phyloP scores from a whole-genome alignment of 2,329 filamentous ascomycete species.

The Cordyceps tenuipes region DNA sequence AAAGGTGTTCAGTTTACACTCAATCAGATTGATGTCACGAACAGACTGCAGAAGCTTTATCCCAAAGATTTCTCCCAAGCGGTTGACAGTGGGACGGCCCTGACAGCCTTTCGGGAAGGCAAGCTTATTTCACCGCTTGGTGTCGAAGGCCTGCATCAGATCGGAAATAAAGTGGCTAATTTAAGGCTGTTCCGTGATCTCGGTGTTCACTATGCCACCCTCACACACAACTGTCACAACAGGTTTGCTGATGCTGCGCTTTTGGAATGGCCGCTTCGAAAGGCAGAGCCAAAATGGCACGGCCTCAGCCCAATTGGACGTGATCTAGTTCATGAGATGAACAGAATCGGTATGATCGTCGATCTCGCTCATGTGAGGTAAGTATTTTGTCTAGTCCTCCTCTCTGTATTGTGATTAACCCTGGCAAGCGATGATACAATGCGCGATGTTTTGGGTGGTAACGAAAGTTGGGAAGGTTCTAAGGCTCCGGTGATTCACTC shows the following conservation, averaged over 20 bases:
- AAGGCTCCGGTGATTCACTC: conserved; percentile 80
- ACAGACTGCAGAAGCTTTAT: conserved; percentile 54
- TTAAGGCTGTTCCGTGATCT: conserved; percentile 68
- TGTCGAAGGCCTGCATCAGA: conserved; percentile 86
- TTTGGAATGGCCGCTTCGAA: conserved; percentile 40
- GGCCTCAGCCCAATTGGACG: conserved; percentile 67
- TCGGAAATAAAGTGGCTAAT: conserved; percentile 73
- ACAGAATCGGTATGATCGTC: conserved; percentile 87
- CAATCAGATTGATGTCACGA: conserved; percentile 66
- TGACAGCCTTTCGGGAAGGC: conserved; percentile 50
- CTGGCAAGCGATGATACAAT: conserved; percentile 61
- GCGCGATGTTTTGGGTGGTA: conserved; percentile 66
- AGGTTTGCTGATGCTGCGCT: conserved; percentile 79
- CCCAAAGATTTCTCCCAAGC: conserved; percentile 61
- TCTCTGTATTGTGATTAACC: background rate
- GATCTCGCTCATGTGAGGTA: conserved; percentile 66
- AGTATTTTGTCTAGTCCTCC: background rate
- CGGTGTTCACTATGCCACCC: conserved; percentile 78
- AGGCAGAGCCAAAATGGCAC: conserved; percentile 52
- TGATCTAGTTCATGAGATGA: conserved; percentile 76
- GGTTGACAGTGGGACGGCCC: conserved; percentile 51
- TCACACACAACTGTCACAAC: conserved; percentile 94
- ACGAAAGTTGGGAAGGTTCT: conserved; percentile 59
- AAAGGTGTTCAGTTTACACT: conserved; percentile 59
- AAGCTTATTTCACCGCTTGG: conserved; percentile 70